phyloP scores from a whole-genome alignment of 2,329 filamentous ascomycete genomes.

The Akanthomyces muscarius region DNA sequence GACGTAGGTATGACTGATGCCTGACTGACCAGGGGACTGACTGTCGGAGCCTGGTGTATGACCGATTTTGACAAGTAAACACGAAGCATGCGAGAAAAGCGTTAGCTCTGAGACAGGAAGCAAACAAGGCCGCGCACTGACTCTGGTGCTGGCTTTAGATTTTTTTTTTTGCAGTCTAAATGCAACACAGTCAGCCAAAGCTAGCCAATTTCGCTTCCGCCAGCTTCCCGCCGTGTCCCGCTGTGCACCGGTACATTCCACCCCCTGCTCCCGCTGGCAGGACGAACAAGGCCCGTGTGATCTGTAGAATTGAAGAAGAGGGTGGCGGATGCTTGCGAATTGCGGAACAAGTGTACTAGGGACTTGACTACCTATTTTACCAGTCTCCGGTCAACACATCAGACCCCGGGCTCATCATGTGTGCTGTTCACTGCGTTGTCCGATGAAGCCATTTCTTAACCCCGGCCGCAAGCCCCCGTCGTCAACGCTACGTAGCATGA shows the following conservation, averaged over 20 bases:
- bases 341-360: too few relatives aligned
- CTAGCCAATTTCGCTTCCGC: not conserved
- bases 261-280: not conserved
- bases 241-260: not conserved
- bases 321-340: not conserved
- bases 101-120: not conserved
- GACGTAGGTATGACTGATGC: not conserved
- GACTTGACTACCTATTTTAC: too few relatives aligned
- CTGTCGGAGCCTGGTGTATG: not conserved
- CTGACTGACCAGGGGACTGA: not conserved
- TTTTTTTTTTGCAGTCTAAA: too few relatives aligned
- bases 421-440: not conserved
- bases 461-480: not conserved
- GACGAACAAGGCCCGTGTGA: too few relatives aligned
- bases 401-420: too few relatives aligned
- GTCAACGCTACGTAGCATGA: constrained; percentile 9
- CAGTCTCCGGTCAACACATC: too few relatives aligned
- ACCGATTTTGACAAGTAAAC: too few relatives aligned
- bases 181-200: not conserved
- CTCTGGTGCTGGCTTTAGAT: not conserved
- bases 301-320: too few relatives aligned
- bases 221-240: not conserved
- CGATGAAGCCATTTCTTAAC: not conserved
- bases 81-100: too few relatives aligned
- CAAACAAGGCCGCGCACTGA: not conserved